Evolutionary conservation across 768 basidiomycete species (phyloP).

Genomic region (Gymnopilus junonius): DNA sequence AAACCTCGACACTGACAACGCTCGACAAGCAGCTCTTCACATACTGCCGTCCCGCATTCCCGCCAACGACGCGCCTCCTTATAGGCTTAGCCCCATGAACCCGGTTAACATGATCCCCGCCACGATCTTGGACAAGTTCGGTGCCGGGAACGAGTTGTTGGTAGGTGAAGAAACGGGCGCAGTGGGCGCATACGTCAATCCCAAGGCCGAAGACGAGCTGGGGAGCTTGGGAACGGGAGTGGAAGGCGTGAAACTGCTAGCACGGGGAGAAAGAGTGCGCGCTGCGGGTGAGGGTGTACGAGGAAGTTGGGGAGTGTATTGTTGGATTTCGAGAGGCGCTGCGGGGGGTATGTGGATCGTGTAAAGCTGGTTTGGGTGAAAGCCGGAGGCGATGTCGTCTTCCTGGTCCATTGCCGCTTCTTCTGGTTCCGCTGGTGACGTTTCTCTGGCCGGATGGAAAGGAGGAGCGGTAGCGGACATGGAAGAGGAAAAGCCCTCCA

Average conservation of each 20-base stretch:
- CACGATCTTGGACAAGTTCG: constrained; percentile 47
- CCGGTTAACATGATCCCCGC: constrained; percentile 62
- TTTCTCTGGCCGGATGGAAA: neutral
- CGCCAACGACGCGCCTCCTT: constrained; percentile 40
- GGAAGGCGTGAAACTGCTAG: constrained; percentile 9
- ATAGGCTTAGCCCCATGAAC: constrained; percentile 54
- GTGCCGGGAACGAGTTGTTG: neutral
- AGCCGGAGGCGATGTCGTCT: neutral
- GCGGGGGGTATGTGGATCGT: constrained; percentile 34
- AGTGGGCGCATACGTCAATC: neutral
- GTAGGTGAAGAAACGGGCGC: neutral
- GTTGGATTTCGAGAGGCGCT: constrained; percentile 25
- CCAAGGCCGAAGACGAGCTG: neutral
- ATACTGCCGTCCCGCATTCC: constrained; percentile 37
- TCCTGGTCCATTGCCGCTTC: neutral
- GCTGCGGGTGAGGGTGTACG: constrained; percentile 1
- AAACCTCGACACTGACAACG: constrained; percentile 50
- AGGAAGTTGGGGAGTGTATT: constrained; percentile 8
- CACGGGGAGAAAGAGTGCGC: constrained; percentile 7
- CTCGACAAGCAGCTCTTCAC: constrained; percentile 57
- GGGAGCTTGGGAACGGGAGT: constrained; percentile 9
- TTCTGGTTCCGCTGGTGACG: neutral
- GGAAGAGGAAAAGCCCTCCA: neutral
- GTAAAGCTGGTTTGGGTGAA: constrained; percentile 15
- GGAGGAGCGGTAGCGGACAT: neutral